A percentile compares a stretch with the other conserved stretches of the same genome.
These are phyloP conservation scores for Penicillium mononematosum DNA, from an alignment of 495 filamentous ascomycete genomes.

Conservation along the genomic window DNA sequence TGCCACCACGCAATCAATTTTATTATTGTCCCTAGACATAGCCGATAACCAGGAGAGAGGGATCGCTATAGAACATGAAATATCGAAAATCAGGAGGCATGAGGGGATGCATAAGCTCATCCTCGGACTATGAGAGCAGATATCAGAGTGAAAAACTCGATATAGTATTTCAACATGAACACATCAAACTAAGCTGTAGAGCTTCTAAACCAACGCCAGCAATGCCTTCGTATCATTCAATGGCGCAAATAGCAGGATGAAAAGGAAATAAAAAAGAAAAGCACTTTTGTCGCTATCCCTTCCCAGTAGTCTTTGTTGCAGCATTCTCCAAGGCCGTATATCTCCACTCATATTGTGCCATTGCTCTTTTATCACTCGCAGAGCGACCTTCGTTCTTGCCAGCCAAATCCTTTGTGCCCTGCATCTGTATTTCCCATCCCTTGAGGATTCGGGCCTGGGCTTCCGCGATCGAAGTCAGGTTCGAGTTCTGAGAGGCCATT, in stretches of 20 bases:
- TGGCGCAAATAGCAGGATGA: background rate
- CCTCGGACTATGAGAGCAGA: background rate
- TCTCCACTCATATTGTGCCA: constrained; percentile 43
- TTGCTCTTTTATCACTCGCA: constrained; percentile 35
- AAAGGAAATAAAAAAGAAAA: constrained; percentile 5
- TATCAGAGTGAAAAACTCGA: constrained; percentile 1
- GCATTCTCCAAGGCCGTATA: constrained; percentile 39
- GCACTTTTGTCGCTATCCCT: constrained; percentile 16
- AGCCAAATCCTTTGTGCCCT: constrained; percentile 37
- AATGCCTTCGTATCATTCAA: constrained; percentile 25
- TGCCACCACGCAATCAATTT: background rate
- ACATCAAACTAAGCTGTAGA: constrained; percentile 5
- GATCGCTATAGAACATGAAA: background rate
- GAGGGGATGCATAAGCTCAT: background rate
- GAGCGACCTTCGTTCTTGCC: constrained; percentile 36
- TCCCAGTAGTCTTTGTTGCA: constrained; percentile 25
- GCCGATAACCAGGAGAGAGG: background rate
- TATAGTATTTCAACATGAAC: constrained; percentile 7
- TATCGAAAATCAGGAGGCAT: background rate
- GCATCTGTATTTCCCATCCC: constrained; percentile 42
- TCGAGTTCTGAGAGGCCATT: constrained; percentile 35
- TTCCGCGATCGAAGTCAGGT: constrained; percentile 40
- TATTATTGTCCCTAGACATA: background rate
- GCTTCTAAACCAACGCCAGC: constrained; percentile 35
- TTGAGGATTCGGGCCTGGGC: constrained; percentile 39